Evolutionary conservation across 2,329 filamentous ascomycete genomes (phyloP).

Genomic region (Pseudogymnoascus sp.): DNA sequence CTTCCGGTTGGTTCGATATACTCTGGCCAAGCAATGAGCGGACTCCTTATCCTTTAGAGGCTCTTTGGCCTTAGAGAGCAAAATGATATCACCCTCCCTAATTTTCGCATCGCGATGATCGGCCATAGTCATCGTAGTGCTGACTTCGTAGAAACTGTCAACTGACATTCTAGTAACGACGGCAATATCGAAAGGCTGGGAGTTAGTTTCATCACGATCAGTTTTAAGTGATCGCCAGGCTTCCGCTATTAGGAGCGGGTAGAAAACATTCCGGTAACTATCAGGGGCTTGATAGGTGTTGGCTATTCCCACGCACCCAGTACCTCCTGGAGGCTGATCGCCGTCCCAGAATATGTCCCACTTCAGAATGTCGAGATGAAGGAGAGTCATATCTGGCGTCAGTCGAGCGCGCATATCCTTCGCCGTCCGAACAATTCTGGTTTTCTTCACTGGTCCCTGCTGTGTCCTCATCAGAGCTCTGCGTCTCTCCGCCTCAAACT

Average conservation of each 20-base stretch:
- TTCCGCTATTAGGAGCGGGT: slow-evolving; percentile 82
- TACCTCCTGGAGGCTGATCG: slow-evolving; percentile 73
- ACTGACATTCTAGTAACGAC: slow-evolving; percentile 82
- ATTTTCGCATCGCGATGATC: slow-evolving; percentile 67
- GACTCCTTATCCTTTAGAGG: slow-evolving; percentile 60
- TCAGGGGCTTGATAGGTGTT: slow-evolving; percentile 68
- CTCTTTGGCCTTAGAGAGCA: slow-evolving; percentile 67
- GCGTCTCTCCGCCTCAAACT: slow-evolving; percentile 40
- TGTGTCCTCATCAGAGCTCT: slow-evolving; percentile 44
- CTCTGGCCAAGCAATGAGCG: slow-evolving; percentile 78
- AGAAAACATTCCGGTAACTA: slow-evolving; percentile 83
- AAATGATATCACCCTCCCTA: slow-evolving; percentile 78
- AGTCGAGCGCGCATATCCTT: slow-evolving; percentile 93
- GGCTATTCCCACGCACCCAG: slow-evolving; percentile 67
- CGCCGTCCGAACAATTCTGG: slow-evolving; percentile 68
- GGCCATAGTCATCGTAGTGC: slow-evolving; percentile 66
- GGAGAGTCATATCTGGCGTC: slow-evolving; percentile 74
- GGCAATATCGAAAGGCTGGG: slow-evolving; percentile 78
- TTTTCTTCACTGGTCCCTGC: slow-evolving; percentile 74
- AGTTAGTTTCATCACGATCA: slow-evolving; percentile 75
- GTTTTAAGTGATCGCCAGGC: slow-evolving; percentile 94
- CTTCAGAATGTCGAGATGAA: slow-evolving; percentile 79
- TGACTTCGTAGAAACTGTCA: slow-evolving; percentile 88
- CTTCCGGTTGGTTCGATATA: slow-evolving; percentile 74
- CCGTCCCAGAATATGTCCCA: slow-evolving; percentile 95